phyloP scores from a whole-genome alignment of 805 yeast genomes.

The Kluyveromyces starmeri region DNA sequence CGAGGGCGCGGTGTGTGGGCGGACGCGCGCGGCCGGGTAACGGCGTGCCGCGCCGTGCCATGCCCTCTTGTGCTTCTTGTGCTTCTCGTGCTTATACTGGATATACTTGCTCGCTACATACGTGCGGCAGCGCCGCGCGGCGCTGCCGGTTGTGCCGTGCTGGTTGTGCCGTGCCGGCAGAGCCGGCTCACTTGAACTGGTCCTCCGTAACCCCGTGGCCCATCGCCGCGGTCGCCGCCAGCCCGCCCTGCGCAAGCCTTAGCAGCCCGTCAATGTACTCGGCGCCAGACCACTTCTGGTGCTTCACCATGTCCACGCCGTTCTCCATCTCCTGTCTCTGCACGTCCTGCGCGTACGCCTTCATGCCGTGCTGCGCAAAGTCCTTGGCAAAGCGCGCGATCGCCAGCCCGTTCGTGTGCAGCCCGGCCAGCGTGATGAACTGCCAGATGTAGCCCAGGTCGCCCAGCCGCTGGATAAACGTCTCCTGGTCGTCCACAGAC shows the following conservation, averaged over 20 bases:
- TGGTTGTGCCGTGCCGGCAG: too few species aligned
- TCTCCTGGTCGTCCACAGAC: slow-evolving; percentile 78
- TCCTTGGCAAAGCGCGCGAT: slow-evolving; percentile 75
- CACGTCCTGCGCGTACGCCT: slow-evolving; percentile 82
- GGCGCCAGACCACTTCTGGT: slow-evolving; percentile 99
- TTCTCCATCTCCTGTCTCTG: slow-evolving; percentile 82
- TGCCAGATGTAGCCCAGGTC: slow-evolving; percentile 95
- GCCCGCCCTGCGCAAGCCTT: slow-evolving; percentile 89
- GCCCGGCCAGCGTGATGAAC: slow-evolving; percentile 93
- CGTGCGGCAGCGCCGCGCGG: too few species aligned
- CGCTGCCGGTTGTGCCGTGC: too few species aligned
- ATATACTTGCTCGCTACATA: too few species aligned
- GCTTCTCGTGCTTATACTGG: too few species aligned
- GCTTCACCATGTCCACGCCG: slow-evolving; percentile 93
- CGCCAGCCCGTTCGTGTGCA: slow-evolving; percentile 92
- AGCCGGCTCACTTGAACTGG: slow-evolving; percentile 64
- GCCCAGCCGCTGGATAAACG: slow-evolving; percentile 80
- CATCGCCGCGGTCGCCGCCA: slow-evolving; percentile 94
- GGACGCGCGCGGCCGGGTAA: too few species aligned
- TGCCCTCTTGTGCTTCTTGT: too few species aligned
- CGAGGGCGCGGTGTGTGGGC: too few species aligned
- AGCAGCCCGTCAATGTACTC: slow-evolving; percentile 88
- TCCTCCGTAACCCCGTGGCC: slow-evolving; percentile 97
- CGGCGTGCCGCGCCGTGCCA: too few species aligned
- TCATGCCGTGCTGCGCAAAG: slow-evolving; percentile 81